These are phyloP conservation scores for Anisogramma anomala DNA, from an alignment of 2,329 filamentous ascomycete species.

Conservation along the genomic window DNA sequence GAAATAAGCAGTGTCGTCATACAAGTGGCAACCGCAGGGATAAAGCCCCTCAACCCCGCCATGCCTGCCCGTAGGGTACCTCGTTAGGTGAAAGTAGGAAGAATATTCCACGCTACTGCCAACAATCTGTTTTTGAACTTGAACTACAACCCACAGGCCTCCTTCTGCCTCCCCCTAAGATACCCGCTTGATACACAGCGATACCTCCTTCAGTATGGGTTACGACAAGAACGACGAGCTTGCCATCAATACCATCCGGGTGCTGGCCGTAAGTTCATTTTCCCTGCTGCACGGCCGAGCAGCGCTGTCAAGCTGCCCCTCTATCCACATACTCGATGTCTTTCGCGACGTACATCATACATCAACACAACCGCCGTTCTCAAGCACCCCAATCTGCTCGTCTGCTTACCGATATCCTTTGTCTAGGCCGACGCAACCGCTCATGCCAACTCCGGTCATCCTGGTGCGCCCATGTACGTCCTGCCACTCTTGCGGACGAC, in stretches of 20 bases:
- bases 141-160: no score
- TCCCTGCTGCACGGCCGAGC: neutral
- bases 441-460: constrained; percentile 94
- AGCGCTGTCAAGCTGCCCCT: neutral
- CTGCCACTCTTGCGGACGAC: neutral
- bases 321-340: neutral
- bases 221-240: constrained; percentile 80
- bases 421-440: constrained; percentile 89
- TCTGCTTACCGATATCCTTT: constrained; percentile 16
- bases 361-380: neutral
- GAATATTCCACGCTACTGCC: no score
- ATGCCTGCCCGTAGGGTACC: no score
- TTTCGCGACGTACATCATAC: neutral
- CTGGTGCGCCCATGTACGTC: constrained; percentile 86
- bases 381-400: constrained; percentile 2
- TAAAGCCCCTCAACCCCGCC: no score
- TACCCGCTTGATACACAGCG: constrained; percentile 14
- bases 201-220: constrained; percentile 56
- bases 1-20: no score
- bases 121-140: no score
- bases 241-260: constrained; percentile 96
- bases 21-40: no score
- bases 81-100: no score
- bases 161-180: no score
- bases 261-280: constrained; percentile 68